Evolutionary conservation across 2,329 filamentous ascomycete species (phyloP).

Genomic region (Beauveria medogensis): DNA sequence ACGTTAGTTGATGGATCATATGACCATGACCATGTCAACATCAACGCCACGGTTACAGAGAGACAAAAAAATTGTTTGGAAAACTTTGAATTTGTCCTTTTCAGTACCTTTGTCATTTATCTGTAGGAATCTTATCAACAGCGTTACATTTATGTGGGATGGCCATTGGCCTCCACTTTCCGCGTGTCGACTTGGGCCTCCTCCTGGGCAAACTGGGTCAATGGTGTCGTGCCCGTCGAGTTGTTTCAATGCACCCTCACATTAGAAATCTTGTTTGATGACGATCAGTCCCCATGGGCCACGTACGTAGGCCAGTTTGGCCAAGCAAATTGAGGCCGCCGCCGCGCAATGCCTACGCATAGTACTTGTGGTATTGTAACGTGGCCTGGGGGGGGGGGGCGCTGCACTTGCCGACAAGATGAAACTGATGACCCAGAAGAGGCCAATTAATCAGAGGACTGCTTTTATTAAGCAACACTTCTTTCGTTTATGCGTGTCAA

Average conservation of each 20-base stretch:
- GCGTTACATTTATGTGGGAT: not conserved
- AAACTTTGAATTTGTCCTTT: too few species aligned
- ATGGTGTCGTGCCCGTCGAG: not conserved
- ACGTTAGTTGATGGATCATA: not conserved
- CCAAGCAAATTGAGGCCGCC: not conserved
- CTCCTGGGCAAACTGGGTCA: not conserved
- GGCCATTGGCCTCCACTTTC: not conserved
- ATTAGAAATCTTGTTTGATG: not conserved
- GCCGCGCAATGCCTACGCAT: not conserved
- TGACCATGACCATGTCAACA: not conserved
- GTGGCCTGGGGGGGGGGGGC: not conserved
- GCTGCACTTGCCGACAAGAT: not conserved
- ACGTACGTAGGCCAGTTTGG: not conserved
- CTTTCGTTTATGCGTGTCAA: not conserved
- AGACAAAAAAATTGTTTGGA: not conserved
- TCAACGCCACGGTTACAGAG: not conserved
- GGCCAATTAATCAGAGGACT: not conserved
- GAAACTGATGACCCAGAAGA: not conserved
- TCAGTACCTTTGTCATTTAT: not conserved
- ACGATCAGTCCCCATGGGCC: not conserved
- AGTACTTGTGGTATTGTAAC: slow-evolving; percentile 1
- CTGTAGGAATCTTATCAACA: not conserved
- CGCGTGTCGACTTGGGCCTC: not conserved
- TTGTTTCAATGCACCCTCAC: not conserved
- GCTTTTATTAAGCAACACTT: not conserved